A percentile compares a stretch with the other conserved stretches of the same genome.
phyloP scores from a whole-genome alignment of 495 filamentous ascomycete genomes.

The Daldinia concentrica region DNA sequence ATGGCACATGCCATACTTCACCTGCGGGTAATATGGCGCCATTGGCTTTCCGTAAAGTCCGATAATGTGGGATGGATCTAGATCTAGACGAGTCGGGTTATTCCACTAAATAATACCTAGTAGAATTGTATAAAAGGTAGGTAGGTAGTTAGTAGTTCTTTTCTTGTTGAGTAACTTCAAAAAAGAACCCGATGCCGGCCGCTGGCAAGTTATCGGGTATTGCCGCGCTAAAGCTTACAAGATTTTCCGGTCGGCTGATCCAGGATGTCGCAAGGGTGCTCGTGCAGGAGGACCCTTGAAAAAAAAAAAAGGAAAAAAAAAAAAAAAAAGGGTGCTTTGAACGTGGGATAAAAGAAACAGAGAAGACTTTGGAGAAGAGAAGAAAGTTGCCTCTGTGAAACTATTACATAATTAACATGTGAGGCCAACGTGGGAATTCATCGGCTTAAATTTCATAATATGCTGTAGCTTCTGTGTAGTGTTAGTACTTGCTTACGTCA shows the following conservation, averaged over 20 bases:
- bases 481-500: conserved; percentile 12
- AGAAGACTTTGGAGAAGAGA: not conserved
- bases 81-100: conserved; percentile 10
- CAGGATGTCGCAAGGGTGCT: conserved; percentile 22
- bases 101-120: not conserved
- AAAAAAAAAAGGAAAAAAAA: not conserved
- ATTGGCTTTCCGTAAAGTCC: conserved; percentile 20
- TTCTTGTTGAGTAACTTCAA: not conserved
- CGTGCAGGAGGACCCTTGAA: conserved; percentile 13
- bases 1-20: conserved; percentile 25
- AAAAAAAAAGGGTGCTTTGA: not conserved
- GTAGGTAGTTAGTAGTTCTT: not conserved
- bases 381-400: not conserved
- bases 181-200: conserved; percentile 31
- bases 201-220: conserved; percentile 12
- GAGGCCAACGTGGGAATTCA: conserved; percentile 17
- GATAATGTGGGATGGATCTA: conserved; percentile 31
- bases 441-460: conserved; percentile 25
- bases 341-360: not conserved
- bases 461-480: not conserved
- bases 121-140: not conserved
- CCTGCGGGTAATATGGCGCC: conserved; percentile 21
- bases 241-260: conserved; percentile 25
- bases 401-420: conserved; percentile 20
- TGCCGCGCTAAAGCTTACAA: conserved; percentile 20